These are phyloP conservation scores for Chrysosporium keratinophilum DNA, from an alignment of 2,329 filamentous ascomycete genomes.

Conservation along the genomic window DNA sequence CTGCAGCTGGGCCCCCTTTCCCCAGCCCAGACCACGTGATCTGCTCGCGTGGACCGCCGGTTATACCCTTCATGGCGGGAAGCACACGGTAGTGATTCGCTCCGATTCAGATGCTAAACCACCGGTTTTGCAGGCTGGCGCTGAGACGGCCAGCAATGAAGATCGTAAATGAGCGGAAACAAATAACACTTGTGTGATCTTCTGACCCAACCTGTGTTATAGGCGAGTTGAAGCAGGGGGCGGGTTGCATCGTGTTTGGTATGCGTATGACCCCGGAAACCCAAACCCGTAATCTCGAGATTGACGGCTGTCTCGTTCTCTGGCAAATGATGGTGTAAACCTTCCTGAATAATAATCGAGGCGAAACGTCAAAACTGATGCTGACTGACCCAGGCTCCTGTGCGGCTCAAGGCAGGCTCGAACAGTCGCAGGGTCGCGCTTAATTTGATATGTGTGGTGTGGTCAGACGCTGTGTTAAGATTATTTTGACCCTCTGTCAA, in stretches of 20 bases:
- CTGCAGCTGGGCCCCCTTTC: background rate
- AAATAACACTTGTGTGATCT: constrained; percentile 1
- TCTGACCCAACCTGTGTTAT: constrained; percentile 8
- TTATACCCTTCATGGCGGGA: background rate
- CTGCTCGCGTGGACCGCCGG: constrained; percentile 3
- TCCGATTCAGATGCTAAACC: background rate
- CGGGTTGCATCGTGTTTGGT: constrained; percentile 11
- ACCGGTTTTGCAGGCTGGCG: background rate
- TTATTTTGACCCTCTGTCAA: background rate
- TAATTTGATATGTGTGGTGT: background rate
- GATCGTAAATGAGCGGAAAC: constrained; percentile 4
- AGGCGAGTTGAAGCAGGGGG: constrained; percentile 9
- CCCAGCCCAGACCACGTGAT: constrained; percentile 4
- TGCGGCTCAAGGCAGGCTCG: background rate
- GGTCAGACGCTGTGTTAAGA: background rate
- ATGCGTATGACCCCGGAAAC: constrained; percentile 10
- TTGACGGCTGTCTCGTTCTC: no score
- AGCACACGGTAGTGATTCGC: background rate
- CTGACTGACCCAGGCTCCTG: background rate
- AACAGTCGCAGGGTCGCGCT: background rate
- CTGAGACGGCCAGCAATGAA: background rate
- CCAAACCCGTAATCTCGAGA: constrained; percentile 2
- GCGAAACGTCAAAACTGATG: no score
- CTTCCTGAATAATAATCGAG: no score
- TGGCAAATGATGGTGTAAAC: no score